Percentiles rank a stretch among this genome's conserved stretches.
Evolutionary conservation across 495 filamentous ascomycete species (phyloP).

Genomic region (Lasiosphaeria hispida): DNA sequence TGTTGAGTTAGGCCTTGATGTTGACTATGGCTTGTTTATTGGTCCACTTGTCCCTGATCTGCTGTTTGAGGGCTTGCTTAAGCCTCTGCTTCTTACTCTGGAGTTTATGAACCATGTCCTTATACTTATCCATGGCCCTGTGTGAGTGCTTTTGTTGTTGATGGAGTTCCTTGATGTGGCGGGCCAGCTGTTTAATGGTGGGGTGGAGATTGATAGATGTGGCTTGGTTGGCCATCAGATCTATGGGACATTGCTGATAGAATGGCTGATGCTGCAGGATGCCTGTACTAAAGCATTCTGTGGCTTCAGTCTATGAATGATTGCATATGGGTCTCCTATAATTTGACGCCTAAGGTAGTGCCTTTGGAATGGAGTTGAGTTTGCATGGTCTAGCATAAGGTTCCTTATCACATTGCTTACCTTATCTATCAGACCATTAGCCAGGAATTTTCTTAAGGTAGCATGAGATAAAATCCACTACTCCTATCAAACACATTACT

Average conservation of each 20-base stretch:
- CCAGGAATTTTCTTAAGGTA: constrained; percentile 1
- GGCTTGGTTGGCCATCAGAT: constrained; percentile 1
- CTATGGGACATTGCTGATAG: constrained; percentile 8
- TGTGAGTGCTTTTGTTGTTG: constrained; percentile 6
- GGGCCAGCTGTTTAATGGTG: constrained; percentile 8
- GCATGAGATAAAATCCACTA: constrained; percentile 3
- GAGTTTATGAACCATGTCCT: constrained; percentile 2
- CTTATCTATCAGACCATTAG: constrained; percentile 2
- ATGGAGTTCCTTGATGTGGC: constrained; percentile 4
- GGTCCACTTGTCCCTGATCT: constrained; percentile 13
- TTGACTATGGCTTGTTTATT: constrained; percentile 10
- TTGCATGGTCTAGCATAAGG: constrained; percentile 12
- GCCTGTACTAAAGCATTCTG: constrained; percentile 6
- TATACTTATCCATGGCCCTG: constrained; percentile 1
- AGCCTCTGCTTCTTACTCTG: constrained; percentile 9
- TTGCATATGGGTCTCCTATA: constrained; percentile 1
- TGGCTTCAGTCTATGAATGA: constrained; percentile 5
- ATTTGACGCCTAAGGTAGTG: constrained; percentile 13
- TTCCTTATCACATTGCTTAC: constrained; percentile 7
- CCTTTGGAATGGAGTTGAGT: constrained; percentile 13
- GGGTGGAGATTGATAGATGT: constrained; percentile 7
- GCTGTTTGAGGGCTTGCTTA: constrained; percentile 1
- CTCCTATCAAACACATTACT: constrained; percentile 12
- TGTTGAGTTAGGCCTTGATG: constrained; percentile 5
- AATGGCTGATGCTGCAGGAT: constrained; percentile 11